Percentiles rank a stretch among this genome's conserved stretches.
These are phyloP conservation scores for Melanopsichium pennsylvanicum DNA, from an alignment of 1,284 basidiomycete species.

Conservation along the genomic window DNA sequence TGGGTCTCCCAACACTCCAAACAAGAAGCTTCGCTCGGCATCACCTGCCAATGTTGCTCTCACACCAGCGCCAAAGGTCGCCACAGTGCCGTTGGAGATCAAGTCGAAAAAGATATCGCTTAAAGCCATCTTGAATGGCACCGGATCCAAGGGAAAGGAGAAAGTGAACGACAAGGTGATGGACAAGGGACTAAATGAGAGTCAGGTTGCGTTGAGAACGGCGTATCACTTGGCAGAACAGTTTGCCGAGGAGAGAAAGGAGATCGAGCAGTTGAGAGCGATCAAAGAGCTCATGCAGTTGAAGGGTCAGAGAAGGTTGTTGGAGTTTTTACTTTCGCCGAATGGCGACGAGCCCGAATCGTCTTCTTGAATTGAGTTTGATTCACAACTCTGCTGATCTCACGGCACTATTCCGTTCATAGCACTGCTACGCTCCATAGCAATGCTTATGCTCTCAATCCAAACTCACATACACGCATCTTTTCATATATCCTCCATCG, in stretches of 20 bases:
- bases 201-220: constrained; percentile 11
- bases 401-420: no score
- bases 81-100: constrained; percentile 1
- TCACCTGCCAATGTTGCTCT: constrained; percentile 6
- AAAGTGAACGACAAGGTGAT: neutral
- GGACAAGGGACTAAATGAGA: constrained; percentile 2
- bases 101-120: constrained; percentile 18
- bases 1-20: constrained; percentile 9
- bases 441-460: no score
- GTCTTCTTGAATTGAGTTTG: no score
- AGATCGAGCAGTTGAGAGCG: constrained; percentile 54
- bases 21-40: constrained; percentile 23
- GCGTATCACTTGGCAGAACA: constrained; percentile 28
- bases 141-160: constrained; percentile 3
- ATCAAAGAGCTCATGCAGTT: constrained; percentile 43
- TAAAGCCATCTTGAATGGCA: no score
- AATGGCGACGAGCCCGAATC: constrained; percentile 7
- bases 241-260: constrained; percentile 25
- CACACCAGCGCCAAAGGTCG: neutral
- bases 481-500: no score
- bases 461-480: no score
- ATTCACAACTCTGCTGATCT: no score
- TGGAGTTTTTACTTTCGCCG: constrained; percentile 42
- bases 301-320: constrained; percentile 30
- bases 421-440: no score